Conservation (phyloP, 805 yeast genomes). For the Kuraishia ogatae region DNA sequence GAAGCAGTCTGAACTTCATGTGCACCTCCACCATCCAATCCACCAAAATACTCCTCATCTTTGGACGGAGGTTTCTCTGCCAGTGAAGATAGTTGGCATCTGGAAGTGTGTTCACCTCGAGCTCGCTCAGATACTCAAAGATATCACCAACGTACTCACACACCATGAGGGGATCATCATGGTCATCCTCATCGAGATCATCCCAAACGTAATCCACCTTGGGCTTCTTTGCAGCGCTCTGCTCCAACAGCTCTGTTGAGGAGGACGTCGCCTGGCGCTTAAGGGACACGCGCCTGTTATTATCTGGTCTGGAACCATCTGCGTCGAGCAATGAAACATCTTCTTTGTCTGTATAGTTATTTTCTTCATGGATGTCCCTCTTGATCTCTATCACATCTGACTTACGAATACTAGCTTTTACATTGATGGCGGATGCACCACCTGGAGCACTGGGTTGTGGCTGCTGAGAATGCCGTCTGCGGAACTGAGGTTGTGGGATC, state of each 20-base stretch:
- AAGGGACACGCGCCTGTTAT: conserved; percentile 17
- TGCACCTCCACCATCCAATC: conserved; percentile 94
- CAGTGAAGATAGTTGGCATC: conserved; percentile 57
- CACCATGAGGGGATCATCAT: conserved; percentile 78
- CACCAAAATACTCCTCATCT: conserved; percentile 79
- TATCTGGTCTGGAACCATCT: background rate
- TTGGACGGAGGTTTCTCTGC: conserved; percentile 65
- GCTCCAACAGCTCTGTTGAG: conserved; percentile 28
- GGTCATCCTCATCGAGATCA: conserved; percentile 63
- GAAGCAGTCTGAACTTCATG: conserved; percentile 69
- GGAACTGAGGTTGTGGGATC: background rate
- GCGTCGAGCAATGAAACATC: background rate
- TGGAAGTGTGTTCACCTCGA: conserved; percentile 69
- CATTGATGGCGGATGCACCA: conserved; percentile 28
- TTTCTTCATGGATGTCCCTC: background rate
- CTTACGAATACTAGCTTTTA: background rate
- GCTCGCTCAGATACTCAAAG: conserved; percentile 65
- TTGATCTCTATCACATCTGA: background rate
- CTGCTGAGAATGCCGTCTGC: background rate
- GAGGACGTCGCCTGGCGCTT: conserved; percentile 53
- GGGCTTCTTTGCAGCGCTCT: conserved; percentile 19
- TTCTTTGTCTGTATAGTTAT: background rate
- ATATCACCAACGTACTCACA: conserved; percentile 87
- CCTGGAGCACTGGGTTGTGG: conserved; percentile 45
- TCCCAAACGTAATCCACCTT: conserved; percentile 51